Evolutionary conservation across 1,284 basidiomycete species (phyloP).

Genomic region (Rhodofomes roseus): DNA sequence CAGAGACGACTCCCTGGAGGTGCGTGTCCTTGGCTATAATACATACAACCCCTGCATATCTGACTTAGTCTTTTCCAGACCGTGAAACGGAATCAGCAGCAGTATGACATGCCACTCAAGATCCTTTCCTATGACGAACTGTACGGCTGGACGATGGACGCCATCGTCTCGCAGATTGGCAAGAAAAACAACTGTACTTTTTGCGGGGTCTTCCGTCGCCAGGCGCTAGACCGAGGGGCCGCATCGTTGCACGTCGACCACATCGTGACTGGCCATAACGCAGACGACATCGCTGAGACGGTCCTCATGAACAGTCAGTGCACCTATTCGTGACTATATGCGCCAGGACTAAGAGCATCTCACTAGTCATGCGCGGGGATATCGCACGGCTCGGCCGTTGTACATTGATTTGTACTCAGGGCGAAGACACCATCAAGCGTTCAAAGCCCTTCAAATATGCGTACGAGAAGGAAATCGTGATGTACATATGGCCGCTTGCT

Average conservation of each 20-base stretch:
- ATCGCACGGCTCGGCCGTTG: constrained; percentile 92
- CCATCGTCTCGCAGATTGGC: constrained; percentile 91
- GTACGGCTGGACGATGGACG: constrained; percentile 99
- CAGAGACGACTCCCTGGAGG: constrained; percentile 95
- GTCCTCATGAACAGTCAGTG: constrained; percentile 96
- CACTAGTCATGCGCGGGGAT: constrained; percentile 92
- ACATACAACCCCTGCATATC: no score
- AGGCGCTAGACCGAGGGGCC: constrained; percentile 94
- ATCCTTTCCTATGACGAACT: constrained; percentile 95
- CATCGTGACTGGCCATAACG: constrained; percentile 98
- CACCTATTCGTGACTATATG: neutral
- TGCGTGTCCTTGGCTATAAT: constrained; percentile 33
- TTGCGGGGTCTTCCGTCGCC: constrained; percentile 95
- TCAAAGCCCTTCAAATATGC: constrained; percentile 99
- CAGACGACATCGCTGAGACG: constrained; percentile 98
- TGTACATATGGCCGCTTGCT: constrained; percentile 52
- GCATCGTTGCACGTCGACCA: constrained; percentile 89
- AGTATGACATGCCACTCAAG: constrained; percentile 94
- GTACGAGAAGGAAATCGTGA: constrained; percentile 99
- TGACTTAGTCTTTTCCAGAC: constrained; percentile 54
- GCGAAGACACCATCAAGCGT: constrained; percentile 92
- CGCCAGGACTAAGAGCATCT: neutral
- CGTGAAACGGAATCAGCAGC: constrained; percentile 94
- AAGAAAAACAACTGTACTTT: constrained; percentile 99
- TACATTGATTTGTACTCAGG: constrained; percentile 90